A percentile compares a stretch with the other conserved stretches of the same genome.
These are phyloP conservation scores for Starmerella asiatica DNA, from an alignment of 805 yeast genomes.

Conservation along the genomic window DNA sequence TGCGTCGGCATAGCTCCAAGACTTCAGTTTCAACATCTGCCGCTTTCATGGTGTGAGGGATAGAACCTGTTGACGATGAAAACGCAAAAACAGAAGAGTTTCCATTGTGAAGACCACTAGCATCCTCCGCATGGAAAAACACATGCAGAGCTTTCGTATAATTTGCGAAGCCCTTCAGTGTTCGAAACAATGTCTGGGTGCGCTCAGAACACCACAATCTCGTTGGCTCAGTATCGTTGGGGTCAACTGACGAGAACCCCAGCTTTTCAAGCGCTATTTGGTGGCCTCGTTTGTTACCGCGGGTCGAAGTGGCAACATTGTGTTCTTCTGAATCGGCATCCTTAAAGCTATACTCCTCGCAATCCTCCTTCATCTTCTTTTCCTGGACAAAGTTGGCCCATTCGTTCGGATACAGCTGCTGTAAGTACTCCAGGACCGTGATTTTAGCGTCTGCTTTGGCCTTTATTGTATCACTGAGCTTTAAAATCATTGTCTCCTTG, in stretches of 20 bases:
- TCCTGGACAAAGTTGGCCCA: conserved; percentile 75
- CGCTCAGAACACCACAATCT: conserved; percentile 79
- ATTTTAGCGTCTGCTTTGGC: conserved; percentile 49
- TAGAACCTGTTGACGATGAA: conserved; percentile 36
- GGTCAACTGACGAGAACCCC: conserved; percentile 19
- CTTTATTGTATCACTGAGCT: conserved; percentile 64
- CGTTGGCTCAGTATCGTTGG: conserved; percentile 39
- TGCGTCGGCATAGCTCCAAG: conserved; percentile 61
- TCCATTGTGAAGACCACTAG: neutral
- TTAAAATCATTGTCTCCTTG: conserved; percentile 63
- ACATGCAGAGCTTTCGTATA: conserved; percentile 61
- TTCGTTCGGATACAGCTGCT: conserved; percentile 55
- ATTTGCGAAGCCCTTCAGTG: conserved; percentile 73
- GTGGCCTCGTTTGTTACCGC: neutral
- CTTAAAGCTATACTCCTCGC: neutral
- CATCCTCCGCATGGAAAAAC: conserved; percentile 50
- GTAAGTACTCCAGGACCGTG: conserved; percentile 69
- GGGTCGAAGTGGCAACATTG: neutral
- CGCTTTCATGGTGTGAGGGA: conserved; percentile 34
- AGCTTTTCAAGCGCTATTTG: conserved; percentile 11
- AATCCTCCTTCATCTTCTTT: conserved; percentile 18
- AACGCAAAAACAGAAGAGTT: neutral
- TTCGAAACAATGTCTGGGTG: conserved; percentile 70
- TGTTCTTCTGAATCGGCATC: neutral
- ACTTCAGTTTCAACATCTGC: conserved; percentile 30